These are phyloP conservation scores for Metschnikowia borealis DNA, from an alignment of 805 yeast species.

Conservation along the genomic window DNA sequence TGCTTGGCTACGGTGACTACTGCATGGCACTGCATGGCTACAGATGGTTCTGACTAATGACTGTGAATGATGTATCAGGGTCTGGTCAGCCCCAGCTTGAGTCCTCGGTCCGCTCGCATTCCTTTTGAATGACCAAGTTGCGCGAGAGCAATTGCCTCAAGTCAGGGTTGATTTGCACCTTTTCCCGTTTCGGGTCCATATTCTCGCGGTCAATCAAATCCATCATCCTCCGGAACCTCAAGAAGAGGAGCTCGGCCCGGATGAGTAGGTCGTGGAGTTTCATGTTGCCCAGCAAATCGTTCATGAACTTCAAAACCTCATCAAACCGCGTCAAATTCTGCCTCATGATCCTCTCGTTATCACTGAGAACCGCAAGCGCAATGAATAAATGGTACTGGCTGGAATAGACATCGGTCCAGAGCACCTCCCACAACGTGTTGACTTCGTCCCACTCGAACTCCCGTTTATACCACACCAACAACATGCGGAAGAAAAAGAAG, in stretches of 20 bases:
- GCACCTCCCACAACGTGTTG: slow-evolving; percentile 81
- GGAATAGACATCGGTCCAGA: slow-evolving; percentile 83
- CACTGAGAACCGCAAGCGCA: slow-evolving; percentile 85
- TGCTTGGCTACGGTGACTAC: too few species aligned
- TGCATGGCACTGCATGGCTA: too few species aligned
- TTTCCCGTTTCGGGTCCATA: slow-evolving; percentile 19
- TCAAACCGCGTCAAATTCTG: slow-evolving; percentile 76
- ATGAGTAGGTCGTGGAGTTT: slow-evolving; percentile 72
- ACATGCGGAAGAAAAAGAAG: slow-evolving; percentile 92
- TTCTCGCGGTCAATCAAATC: slow-evolving; percentile 66
- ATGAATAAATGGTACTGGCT: slow-evolving; percentile 86
- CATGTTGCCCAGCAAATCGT: slow-evolving; percentile 76
- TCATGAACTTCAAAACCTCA: slow-evolving; percentile 88
- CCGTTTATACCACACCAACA: slow-evolving; percentile 91
- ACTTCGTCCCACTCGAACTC: slow-evolving; percentile 81
- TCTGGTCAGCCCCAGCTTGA: slow-evolving; percentile 39
- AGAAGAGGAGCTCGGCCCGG: slow-evolving; percentile 79
- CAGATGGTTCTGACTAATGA: too few species aligned
- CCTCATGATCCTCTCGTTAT: slow-evolving; percentile 73
- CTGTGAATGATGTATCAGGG: too few species aligned
- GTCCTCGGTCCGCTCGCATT: slow-evolving; percentile 43
- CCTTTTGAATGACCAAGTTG: slow-evolving; percentile 62
- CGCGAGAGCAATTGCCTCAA: slow-evolving; percentile 58
- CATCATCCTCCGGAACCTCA: slow-evolving; percentile 75
- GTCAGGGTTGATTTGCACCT: slow-evolving; percentile 42